Evolutionary conservation across 768 basidiomycete species (phyloP), one percentile per base, ranked within the genome.

Genomic region (Pisolithus tinctorius): DNA sequence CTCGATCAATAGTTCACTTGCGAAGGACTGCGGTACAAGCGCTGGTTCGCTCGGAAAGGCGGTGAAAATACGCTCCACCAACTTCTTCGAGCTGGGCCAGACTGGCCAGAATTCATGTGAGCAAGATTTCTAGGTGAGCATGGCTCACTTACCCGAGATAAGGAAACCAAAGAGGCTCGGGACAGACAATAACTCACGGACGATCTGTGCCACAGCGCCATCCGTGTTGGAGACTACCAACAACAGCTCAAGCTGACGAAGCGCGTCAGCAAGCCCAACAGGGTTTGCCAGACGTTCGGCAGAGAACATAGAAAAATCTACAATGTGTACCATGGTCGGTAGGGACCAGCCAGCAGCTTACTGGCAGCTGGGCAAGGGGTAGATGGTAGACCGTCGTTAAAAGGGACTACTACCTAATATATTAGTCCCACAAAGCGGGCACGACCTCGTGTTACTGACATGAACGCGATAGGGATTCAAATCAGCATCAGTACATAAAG

Each of bases 41-140:
- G 56, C 55, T 6, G 61, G 53, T 39, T 57, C 57, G 0, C 45
- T 50, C 1, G 73, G 74, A 47, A 71, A 75, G 14, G 53, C 48
- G 14, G 63, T 54, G 16, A 74, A 16, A 27, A 76, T 67, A 60
- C 58, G 67, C 36, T 31, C 17, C 38, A 57, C 51, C 23, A 71
- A n/a, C 17, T 31, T 14, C 23, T 30, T 44, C n/a, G 42, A 47
- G 13, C 37, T 48, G n/a, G 58, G 50, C 45, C 51, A 49, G 27
- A 48, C 66, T 66, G 44, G 23, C 7, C 37, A n/a, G 20, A 17
- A 3, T 10, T 26, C 20, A 0, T 37, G 57, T 46, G 54, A 52
- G 37, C 11, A 17, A 45, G 4, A 23, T 31, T 7, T 38, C n/a
- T 8, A 31, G 0, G 10, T 20, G 5, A 20, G 0, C 6, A 43